Evolutionary conservation across 73 alveolate genomes (phyloP).

Genomic region (Effrenium voratum): DNA sequence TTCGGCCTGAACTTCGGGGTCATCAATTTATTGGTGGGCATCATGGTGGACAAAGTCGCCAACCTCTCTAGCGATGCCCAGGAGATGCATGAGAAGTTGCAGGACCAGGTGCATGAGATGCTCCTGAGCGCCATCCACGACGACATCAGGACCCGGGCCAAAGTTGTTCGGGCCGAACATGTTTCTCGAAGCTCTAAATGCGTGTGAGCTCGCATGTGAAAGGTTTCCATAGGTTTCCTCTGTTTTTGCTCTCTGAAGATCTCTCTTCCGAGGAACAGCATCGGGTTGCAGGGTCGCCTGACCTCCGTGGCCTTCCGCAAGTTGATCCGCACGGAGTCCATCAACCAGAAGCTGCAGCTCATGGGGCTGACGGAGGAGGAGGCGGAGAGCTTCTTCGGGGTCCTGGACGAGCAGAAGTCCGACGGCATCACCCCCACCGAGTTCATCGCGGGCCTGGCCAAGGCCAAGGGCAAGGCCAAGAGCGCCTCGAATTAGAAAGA

Average conservation of each 20-base stretch:
- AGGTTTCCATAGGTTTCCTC: too few species aligned
- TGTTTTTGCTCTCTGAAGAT: too few species aligned
- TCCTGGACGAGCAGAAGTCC: constrained; percentile 38
- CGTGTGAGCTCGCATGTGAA: too few species aligned
- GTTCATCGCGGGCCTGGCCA: constrained; percentile 39
- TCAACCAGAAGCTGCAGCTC: constrained; percentile 39
- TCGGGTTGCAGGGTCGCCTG: too few species aligned
- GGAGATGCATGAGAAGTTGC: constrained; percentile 34
- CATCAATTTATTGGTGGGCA: constrained; percentile 52
- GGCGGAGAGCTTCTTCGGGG: constrained; percentile 49
- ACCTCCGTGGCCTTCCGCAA: constrained; percentile 20
- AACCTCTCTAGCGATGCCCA: constrained; percentile 58
- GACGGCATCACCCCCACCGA: constrained; percentile 9
- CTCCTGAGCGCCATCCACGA: not conserved
- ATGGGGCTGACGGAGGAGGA: constrained; percentile 63
- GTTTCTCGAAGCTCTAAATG: too few species aligned
- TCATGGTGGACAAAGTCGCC: constrained; percentile 68
- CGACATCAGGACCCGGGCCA: too few species aligned
- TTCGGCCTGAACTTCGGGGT: constrained; percentile 42
- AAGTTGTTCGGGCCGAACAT: too few species aligned
- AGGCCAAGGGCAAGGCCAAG: constrained; percentile 75
- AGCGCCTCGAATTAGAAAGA: not conserved
- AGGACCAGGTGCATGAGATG: constrained; percentile 27
- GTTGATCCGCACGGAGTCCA: constrained; percentile 27
- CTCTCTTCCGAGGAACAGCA: too few species aligned